Evolutionary conservation across 2,329 filamentous ascomycete species (phyloP).

Genomic region (Sordariomycetes sp.): DNA sequence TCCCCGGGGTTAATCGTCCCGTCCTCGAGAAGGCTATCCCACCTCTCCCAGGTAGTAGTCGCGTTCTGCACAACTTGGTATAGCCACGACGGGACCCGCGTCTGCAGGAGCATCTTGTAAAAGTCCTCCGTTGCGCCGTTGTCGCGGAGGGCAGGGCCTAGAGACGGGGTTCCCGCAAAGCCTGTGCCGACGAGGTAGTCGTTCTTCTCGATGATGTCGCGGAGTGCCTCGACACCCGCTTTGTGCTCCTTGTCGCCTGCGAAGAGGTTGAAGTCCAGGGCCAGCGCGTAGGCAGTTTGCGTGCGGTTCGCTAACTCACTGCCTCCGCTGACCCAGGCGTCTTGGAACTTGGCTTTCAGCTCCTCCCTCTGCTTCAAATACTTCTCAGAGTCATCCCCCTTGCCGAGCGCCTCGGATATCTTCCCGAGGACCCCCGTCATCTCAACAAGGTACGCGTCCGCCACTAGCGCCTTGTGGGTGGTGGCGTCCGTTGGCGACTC

Average conservation of each 20-base stretch:
- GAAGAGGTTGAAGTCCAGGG: slow-evolving; percentile 22
- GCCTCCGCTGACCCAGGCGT: slow-evolving; percentile 16
- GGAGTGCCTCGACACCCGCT: slow-evolving; percentile 14
- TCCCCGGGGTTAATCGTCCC: slow-evolving; percentile 27
- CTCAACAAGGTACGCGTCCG: slow-evolving; percentile 31
- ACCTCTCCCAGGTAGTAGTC: slow-evolving; percentile 37
- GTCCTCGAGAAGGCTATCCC: slow-evolving; percentile 30
- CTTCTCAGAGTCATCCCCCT: slow-evolving; percentile 11
- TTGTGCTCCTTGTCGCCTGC: slow-evolving; percentile 2
- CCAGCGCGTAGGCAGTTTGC: slow-evolving; percentile 24
- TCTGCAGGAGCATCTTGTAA: slow-evolving; percentile 34
- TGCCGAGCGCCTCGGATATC: slow-evolving; percentile 18
- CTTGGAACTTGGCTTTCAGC: slow-evolving; percentile 15
- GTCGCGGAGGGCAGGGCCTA: slow-evolving; percentile 16
- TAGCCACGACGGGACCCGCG: slow-evolving; percentile 29
- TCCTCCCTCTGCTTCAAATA: slow-evolving; percentile 11
- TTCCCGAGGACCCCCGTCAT: slow-evolving; percentile 22
- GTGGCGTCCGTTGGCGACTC: slow-evolving; percentile 22
- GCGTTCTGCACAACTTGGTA: slow-evolving; percentile 30
- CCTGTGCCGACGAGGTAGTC: slow-evolving; percentile 24
- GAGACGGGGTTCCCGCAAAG: slow-evolving; percentile 27
- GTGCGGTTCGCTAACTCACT: slow-evolving; percentile 17
- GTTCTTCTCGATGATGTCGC: slow-evolving; percentile 17
- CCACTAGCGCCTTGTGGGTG: slow-evolving; percentile 25
- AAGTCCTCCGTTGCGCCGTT: slow-evolving; percentile 17